Conservation (phyloP, 352 stramenopile species). For the Albugo laibachii region DNA sequence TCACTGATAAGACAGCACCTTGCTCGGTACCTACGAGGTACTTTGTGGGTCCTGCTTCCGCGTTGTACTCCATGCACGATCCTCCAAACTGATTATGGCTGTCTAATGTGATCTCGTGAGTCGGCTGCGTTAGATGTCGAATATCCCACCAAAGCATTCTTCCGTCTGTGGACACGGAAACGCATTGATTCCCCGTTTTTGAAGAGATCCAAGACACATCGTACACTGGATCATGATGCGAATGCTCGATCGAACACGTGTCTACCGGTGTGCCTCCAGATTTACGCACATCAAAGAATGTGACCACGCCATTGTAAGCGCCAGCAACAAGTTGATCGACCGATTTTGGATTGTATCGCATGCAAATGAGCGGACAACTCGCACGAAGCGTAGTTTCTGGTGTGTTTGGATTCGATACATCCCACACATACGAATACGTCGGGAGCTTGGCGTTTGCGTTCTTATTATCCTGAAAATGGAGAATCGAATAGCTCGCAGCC, state of each 20-base stretch:
- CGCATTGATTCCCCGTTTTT: slow-evolving; percentile 93
- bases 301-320: slow-evolving; percentile 93
- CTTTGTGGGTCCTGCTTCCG: slow-evolving; percentile 89
- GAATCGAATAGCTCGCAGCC: slow-evolving; percentile 91
- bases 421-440: slow-evolving; percentile 90
- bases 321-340: slow-evolving; percentile 90
- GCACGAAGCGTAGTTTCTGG: slow-evolving; percentile 87
- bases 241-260: slow-evolving; percentile 91
- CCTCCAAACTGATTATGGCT: slow-evolving; percentile 83
- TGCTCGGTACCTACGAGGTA: slow-evolving; percentile 96
- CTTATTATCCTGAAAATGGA: slow-evolving; percentile 93
- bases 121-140: slow-evolving; percentile 65
- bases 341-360: slow-evolving; percentile 94
- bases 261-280: slow-evolving; percentile 72
- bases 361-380: slow-evolving; percentile 69
- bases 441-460: slow-evolving; percentile 28
- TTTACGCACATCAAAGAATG: slow-evolving; percentile 92
- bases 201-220: slow-evolving; percentile 92
- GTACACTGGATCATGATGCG: slow-evolving; percentile 93
- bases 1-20: slow-evolving; percentile 88
- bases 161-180: slow-evolving; percentile 91
- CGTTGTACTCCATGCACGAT: slow-evolving; percentile 92
- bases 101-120: slow-evolving; percentile 51
- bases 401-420: slow-evolving; percentile 94
- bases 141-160: slow-evolving; percentile 86